phyloP scores from a whole-genome alignment of 192 early-diverging fungal genomes.

The Endogone sp. region DNA sequence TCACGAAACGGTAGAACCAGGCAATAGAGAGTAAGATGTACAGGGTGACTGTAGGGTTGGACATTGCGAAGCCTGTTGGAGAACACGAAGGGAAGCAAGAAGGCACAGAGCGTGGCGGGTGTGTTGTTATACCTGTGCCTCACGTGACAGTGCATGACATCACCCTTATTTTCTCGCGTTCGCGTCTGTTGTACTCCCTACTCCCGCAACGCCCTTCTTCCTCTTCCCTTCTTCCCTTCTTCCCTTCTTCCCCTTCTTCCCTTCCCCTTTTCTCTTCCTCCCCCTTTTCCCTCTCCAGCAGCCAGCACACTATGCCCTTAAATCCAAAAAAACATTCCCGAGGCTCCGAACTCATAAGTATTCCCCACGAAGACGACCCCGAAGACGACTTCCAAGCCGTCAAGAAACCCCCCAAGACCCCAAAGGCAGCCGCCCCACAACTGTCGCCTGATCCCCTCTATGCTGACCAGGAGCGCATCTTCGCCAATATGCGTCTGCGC shows the following conservation, averaged over 20 bases:
- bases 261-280: too few species aligned
- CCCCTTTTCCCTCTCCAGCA: too few species aligned
- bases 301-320: neutral
- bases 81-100: neutral
- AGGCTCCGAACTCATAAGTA: neutral
- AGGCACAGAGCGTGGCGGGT: neutral
- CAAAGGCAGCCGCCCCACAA: neutral
- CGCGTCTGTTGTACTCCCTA: too few species aligned
- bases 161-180: too few species aligned
- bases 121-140: neutral
- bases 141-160: too few species aligned
- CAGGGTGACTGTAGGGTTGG: neutral
- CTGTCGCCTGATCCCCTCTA: too few species aligned
- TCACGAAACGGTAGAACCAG: too few species aligned
- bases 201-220: too few species aligned
- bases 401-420: neutral
- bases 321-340: neutral
- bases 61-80: neutral
- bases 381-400: neutral
- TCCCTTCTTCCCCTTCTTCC: too few species aligned
- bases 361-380: neutral
- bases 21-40: too few species aligned
- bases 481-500: slow-evolving; percentile 72
- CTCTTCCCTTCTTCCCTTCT: too few species aligned
- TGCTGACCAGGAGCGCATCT: slow-evolving; percentile 29